phyloP scores from a whole-genome alignment of 495 filamentous ascomycete species.

The Penicillium verhagenii region DNA sequence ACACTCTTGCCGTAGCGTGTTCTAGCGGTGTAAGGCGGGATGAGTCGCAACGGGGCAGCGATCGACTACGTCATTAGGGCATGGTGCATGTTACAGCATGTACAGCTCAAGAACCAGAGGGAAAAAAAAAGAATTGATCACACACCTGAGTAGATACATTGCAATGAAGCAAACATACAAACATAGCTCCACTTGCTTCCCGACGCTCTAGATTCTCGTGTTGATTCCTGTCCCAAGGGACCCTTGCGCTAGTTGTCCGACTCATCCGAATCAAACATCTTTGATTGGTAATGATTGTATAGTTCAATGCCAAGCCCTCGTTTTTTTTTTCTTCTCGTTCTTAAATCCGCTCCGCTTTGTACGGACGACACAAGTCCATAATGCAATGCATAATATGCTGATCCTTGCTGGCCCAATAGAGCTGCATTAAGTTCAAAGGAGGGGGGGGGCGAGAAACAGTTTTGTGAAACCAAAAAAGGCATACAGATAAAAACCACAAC shows the following conservation, averaged over 20 bases:
- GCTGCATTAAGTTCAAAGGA: background rate
- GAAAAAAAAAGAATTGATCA: background rate
- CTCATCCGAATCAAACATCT: conserved; percentile 11
- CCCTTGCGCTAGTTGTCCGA: conserved; percentile 16
- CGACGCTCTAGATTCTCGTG: background rate
- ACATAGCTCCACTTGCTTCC: background rate
- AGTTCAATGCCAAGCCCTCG: background rate
- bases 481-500: background rate
- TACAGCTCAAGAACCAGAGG: background rate
- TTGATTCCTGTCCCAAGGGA: background rate
- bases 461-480: background rate
- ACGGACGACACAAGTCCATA: background rate
- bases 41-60: conserved; percentile 16
- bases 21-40: conserved; percentile 15
- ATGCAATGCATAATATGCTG: background rate
- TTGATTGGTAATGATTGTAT: background rate
- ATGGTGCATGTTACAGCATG: background rate
- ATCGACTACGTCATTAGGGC: conserved; percentile 25
- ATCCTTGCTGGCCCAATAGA: background rate
- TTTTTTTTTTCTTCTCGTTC: background rate
- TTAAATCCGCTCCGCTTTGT: background rate
- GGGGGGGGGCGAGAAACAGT: background rate
- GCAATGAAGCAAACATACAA: too few relatives aligned
- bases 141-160: too few relatives aligned
- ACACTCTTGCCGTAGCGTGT: background rate